phyloP scores from a whole-genome alignment of 2,329 filamentous ascomycete genomes.

The Claviceps africana region DNA sequence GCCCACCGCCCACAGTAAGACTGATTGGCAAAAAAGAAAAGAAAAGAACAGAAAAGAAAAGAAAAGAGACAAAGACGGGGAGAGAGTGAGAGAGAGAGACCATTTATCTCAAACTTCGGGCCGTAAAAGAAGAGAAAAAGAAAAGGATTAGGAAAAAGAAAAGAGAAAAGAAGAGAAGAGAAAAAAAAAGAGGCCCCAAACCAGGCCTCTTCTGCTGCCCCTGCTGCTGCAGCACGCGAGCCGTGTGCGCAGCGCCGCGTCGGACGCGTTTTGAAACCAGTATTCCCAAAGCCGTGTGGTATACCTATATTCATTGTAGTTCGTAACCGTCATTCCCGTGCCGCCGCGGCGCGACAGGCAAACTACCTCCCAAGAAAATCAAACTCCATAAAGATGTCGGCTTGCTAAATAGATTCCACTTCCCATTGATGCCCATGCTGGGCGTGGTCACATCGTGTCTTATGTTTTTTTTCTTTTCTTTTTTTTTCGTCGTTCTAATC shows the following conservation, averaged over 20 bases:
- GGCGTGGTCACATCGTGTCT: background rate
- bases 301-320: conserved; percentile 7
- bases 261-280: background rate
- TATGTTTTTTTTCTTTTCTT: no score
- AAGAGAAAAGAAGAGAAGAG: no score
- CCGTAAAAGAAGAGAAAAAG: background rate
- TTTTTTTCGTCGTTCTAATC: background rate
- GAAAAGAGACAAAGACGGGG: background rate
- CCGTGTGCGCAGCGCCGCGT: background rate
- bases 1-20: background rate
- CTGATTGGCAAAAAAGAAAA: background rate
- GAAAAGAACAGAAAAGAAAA: background rate
- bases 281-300: conserved; percentile 5
- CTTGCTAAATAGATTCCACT: background rate
- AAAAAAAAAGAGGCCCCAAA: no score
- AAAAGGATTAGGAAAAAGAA: no score
- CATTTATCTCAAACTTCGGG: background rate
- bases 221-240: background rate
- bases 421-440: background rate
- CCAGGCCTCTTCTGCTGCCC: background rate
- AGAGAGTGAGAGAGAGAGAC: background rate
- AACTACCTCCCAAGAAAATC: background rate
- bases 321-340: conserved; percentile 3
- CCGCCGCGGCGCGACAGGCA: background rate
- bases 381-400: background rate